These are phyloP conservation scores for Cetraspora pellucida DNA, from an alignment of 192 early-diverging fungal genomes.

Conservation along the genomic window DNA sequence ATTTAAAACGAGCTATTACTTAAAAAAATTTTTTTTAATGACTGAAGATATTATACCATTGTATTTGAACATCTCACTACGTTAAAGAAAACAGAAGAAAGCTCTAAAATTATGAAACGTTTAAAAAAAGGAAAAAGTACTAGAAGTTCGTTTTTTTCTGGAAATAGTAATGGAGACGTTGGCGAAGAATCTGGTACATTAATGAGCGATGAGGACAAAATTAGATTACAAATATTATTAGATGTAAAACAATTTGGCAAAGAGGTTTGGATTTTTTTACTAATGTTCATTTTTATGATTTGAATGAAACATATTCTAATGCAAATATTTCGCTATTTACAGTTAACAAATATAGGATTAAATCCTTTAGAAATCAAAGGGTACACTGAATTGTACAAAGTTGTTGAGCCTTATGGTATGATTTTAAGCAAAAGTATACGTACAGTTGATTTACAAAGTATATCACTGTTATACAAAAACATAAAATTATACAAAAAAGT, in stretches of 20 bases:
- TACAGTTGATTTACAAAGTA: too few relatives aligned
- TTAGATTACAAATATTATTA: slow-evolving; percentile 54
- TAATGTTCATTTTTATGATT: background rate
- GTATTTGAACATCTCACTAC: slow-evolving; percentile 42
- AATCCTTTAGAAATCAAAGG: background rate
- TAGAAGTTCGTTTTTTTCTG: slow-evolving; percentile 12
- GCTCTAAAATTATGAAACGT: slow-evolving; percentile 37
- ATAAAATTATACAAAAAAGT: too few relatives aligned
- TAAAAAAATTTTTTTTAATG: background rate
- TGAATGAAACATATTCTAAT: background rate
- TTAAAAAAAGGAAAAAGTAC: slow-evolving; percentile 39
- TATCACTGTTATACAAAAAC: too few relatives aligned
- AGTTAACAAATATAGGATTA: slow-evolving; percentile 26
- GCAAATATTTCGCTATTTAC: background rate
- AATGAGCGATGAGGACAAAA: slow-evolving; percentile 60
- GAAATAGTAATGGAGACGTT: background rate
- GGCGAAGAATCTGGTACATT: slow-evolving; percentile 26
- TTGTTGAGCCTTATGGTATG: slow-evolving; percentile 33
- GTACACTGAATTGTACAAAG: slow-evolving; percentile 22
- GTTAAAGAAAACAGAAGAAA: slow-evolving; percentile 50
- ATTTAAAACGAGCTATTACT: background rate
- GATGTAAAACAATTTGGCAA: slow-evolving; percentile 54
- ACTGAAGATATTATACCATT: slow-evolving; percentile 39
- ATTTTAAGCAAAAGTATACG: too few relatives aligned
- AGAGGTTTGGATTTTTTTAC: slow-evolving; percentile 49